Evolutionary conservation across 495 filamentous ascomycete genomes (phyloP), one percentile per base, ranked within the genome.

Genomic region (Aspergillus leporis): DNA sequence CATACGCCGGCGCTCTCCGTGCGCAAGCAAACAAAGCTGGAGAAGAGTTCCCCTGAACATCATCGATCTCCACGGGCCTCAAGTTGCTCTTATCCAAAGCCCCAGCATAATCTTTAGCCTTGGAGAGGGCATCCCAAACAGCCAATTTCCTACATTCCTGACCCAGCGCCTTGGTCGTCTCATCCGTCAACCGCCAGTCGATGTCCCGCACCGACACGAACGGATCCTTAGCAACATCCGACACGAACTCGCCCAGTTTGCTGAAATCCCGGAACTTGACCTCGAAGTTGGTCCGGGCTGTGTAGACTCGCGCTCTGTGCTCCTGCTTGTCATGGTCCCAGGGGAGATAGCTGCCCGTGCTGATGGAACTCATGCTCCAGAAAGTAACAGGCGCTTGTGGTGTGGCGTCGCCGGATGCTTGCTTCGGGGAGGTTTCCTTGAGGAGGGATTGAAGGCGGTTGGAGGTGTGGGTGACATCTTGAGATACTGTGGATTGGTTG

Each of bases 301-400:
- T 47, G 43, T 47, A 47, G 4, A 47, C 43, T 2, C 43, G 43
- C 13, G 18, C 19, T 14, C 21, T 22, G 19, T 47, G 43, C 9
- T 47, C 19, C 43, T 23, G 2, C 12, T 47, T 47, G 43, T 47
- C 43, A 12, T 47, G 43, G 43, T 47, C 43, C 43, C 43, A 47
- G 43, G 43, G 43, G 19, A 47, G 18, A 47, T 47, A 47, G 16
- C 43, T 47, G 43, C 43, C 43, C 10, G 43, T 47, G 43, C 43
- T 47, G 43, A 47, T 47, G 43, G 43, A 47, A 19, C 43, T 47
- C 43, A 47, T 47, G 43, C 9, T 47, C 43, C 43, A 47, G 43
- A 47, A 21, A 4, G 43, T 47, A 5, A 47, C 43, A 19, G 43
- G 7, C 4, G 43, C 43, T 1, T 6, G 4, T 19, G 43, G 5